Evolutionary conservation across 257 asterid species (phyloP), one percentile per base, ranked within the genome.

Genomic region (Eustoma russellianum): DNA sequence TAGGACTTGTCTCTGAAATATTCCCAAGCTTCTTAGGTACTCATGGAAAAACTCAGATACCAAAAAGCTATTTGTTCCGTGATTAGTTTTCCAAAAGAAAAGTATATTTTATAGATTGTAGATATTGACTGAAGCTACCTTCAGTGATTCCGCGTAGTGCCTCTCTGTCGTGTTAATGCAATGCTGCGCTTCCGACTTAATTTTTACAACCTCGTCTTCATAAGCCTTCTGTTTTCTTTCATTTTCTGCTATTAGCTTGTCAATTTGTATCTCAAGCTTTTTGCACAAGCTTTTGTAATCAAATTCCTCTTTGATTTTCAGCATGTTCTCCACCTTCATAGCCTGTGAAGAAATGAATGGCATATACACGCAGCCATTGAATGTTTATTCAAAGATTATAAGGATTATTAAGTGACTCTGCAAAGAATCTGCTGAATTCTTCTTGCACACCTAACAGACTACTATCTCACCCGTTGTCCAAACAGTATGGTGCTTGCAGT

Each of bases 301-400:
- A 38, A 79, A 92, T 70, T 92, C 99, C 73, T 92, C 99, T 75
- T 92, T 92, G 52, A 92, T 88, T 76, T 83, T 88, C 90, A 92
- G 80, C 99, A 92, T 92, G 74, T 92, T 92, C 79, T 88, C 96
- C 77, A 92, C 99, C 83, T 88, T 88, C 99, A 92, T 88, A 35
- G 99, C 97, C 99, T 92, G 82, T 46, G 11, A 52, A 53, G 43
- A 69, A 56, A 66, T 51, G 61, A 69, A 16, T 63, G 65, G 33
- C 16, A 48, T 28, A 52, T 46, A 18, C 46, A 41, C 38, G 46
- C 46, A 61, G 49, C 50, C 17, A 50, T 47, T 13, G 12, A 59
- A 19, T 11, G 5, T 17, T 10, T 10, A 16, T 7, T 38, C 17
- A 35, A 57, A 28, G 24, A 17, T 30, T 19, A 0, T 17, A 61